Conservation (phyloP, 768 basidiomycete genomes). For the Boletellus sp. region DNA sequence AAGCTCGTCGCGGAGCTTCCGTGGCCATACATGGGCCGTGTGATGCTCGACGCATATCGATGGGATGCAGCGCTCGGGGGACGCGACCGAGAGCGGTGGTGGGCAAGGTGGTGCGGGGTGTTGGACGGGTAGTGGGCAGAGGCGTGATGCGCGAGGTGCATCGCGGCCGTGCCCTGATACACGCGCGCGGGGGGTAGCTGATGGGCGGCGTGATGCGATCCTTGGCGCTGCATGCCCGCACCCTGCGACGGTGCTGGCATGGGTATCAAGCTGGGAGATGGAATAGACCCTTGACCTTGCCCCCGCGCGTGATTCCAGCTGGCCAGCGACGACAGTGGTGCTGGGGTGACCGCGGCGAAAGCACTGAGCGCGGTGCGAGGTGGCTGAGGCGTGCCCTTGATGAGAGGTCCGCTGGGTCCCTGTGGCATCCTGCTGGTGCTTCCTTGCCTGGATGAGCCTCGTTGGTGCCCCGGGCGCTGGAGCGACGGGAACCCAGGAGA, state of each 20-base stretch:
- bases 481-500: slow-evolving; percentile 17
- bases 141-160: slow-evolving; percentile 11
- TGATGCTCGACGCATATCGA: slow-evolving; percentile 26
- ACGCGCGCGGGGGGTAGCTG: slow-evolving; percentile 5
- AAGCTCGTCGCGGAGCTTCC: slow-evolving; percentile 21
- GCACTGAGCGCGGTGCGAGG: slow-evolving; percentile 14
- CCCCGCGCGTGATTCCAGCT: slow-evolving; percentile 9
- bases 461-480: slow-evolving; percentile 13
- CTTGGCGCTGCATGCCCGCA: slow-evolving; percentile 16
- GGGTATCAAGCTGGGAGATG: slow-evolving; percentile 2
- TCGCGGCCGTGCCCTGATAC: slow-evolving; percentile 11
- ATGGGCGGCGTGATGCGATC: slow-evolving; percentile 12
- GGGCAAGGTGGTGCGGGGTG: slow-evolving; percentile 17
- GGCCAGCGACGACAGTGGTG: slow-evolving; percentile 14
- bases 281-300: background rate
- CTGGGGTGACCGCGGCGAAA: slow-evolving; percentile 4
- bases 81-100: slow-evolving; percentile 24
- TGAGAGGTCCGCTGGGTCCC: slow-evolving; percentile 6
- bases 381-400: slow-evolving; percentile 19
- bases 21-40: slow-evolving; percentile 25
- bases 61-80: slow-evolving; percentile 32
- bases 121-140: slow-evolving; percentile 10
- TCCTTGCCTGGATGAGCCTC: slow-evolving; percentile 19
- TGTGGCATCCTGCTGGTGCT: slow-evolving; percentile 15
- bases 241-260: slow-evolving; percentile 4